These are phyloP conservation scores for Aphanomyces stellatus DNA, from an alignment of 352 stramenopile species.

Conservation along the genomic window DNA sequence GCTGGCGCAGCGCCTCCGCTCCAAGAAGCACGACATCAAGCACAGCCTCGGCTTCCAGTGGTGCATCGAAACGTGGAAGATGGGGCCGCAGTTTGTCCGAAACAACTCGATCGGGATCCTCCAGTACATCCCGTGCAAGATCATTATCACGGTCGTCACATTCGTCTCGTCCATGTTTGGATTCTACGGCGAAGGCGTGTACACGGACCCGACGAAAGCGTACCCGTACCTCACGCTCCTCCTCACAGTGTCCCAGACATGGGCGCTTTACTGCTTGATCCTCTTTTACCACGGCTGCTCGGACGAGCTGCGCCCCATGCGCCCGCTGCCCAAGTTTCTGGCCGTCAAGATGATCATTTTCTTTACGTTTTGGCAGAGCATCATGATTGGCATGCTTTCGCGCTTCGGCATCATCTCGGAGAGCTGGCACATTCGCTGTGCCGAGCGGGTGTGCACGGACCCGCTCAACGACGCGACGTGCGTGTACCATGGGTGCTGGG, in stretches of 20 bases:
- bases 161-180: slow-evolving; percentile 22
- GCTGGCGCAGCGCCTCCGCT: slow-evolving; percentile 19
- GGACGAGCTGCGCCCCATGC: slow-evolving; percentile 34
- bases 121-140: slow-evolving; percentile 37
- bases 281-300: slow-evolving; percentile 45
- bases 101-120: slow-evolving; percentile 47
- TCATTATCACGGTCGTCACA: slow-evolving; percentile 25
- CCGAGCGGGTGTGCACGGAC: background rate
- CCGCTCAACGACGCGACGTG: background rate
- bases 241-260: slow-evolving; percentile 34
- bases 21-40: slow-evolving; percentile 26
- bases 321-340: slow-evolving; percentile 47
- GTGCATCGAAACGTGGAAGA: slow-evolving; percentile 34
- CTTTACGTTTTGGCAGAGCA: slow-evolving; percentile 48
- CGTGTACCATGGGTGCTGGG: slow-evolving; percentile 15
- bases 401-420: slow-evolving; percentile 27
- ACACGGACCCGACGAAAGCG: slow-evolving; percentile 30
- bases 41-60: slow-evolving; percentile 27
- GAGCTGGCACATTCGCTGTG: slow-evolving; percentile 12
- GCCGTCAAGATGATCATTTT: slow-evolving; percentile 55
- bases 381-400: slow-evolving; percentile 35
- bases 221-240: slow-evolving; percentile 25
- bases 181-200: slow-evolving; percentile 30
- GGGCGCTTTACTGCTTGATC: slow-evolving; percentile 47
- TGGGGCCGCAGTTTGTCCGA: slow-evolving; percentile 40